Conservation (phyloP, 2,329 filamentous ascomycete genomes). For the Diaporthe ampelina region DNA sequence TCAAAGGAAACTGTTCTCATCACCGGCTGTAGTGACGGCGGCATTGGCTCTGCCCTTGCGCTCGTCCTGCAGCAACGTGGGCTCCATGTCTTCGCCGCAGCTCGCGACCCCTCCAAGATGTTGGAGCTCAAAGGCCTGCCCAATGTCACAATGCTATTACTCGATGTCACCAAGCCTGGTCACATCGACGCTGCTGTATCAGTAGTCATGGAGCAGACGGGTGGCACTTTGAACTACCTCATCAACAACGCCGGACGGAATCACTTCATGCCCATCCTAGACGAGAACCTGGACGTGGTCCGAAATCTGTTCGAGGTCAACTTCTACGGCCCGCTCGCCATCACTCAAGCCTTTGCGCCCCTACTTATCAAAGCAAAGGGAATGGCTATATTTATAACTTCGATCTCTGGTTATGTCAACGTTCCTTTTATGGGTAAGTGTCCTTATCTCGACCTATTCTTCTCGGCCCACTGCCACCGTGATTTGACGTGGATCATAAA, state of each 20-base stretch:
- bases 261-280: conserved; percentile 48
- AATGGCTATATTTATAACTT: conserved; percentile 47
- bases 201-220: conserved; percentile 43
- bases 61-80: conserved; percentile 44
- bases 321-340: conserved; percentile 48
- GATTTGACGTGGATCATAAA: conserved; percentile 12
- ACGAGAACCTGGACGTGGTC: conserved; percentile 44
- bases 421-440: conserved; percentile 46
- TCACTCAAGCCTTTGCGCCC: conserved; percentile 48
- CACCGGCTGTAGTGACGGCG: conserved; percentile 49
- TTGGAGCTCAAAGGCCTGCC: conserved; percentile 42
- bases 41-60: conserved; percentile 48
- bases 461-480: background rate
- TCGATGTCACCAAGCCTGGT: conserved; percentile 45
- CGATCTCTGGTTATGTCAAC: conserved; percentile 46
- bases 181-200: conserved; percentile 45
- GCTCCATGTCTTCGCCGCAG: conserved; percentile 47
- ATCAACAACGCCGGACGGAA: conserved; percentile 49
- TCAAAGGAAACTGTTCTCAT: conserved; percentile 48
- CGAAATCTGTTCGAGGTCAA: conserved; percentile 50
- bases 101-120: conserved; percentile 48
- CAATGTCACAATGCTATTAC: conserved; percentile 45
- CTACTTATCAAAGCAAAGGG: conserved; percentile 49
- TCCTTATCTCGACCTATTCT: background rate
- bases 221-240: conserved; percentile 46